A percentile compares a stretch with the other conserved stretches of the same genome.
Evolutionary conservation across 2,329 filamentous ascomycete species (phyloP).

Genomic region (Alternaria brassicae): DNA sequence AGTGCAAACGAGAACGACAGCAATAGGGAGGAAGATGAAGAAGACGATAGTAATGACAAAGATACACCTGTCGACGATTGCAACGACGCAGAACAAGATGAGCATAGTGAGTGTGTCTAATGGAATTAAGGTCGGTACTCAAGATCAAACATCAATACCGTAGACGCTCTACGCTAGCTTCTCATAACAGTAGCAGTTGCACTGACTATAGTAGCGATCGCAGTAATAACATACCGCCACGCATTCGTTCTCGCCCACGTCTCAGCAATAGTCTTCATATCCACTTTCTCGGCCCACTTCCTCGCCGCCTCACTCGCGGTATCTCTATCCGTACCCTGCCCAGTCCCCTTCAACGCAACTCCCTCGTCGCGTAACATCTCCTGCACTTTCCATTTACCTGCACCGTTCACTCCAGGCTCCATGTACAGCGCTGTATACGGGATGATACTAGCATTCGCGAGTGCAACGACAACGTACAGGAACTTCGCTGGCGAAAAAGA

Average conservation of each 20-base stretch:
- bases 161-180: neutral
- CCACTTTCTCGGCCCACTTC: slow-evolving; percentile 26
- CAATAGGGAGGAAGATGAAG: no score
- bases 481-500: slow-evolving; percentile 6
- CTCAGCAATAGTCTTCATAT: slow-evolving; percentile 31
- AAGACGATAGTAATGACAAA: no score
- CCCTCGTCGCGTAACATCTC: slow-evolving; percentile 37
- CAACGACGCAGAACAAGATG: no score
- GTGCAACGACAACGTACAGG: slow-evolving; percentile 35
- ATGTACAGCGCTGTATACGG: slow-evolving; percentile 51
- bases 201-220: slow-evolving; percentile 23
- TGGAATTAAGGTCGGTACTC: neutral
- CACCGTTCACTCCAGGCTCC: slow-evolving; percentile 51
- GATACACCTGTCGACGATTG: no score
- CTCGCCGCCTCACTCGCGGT: slow-evolving; percentile 24
- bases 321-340: slow-evolving; percentile 21
- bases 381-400: slow-evolving; percentile 51
- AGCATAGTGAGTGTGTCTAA: neutral
- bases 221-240: slow-evolving; percentile 29
- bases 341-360: slow-evolving; percentile 19
- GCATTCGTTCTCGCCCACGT: slow-evolving; percentile 28
- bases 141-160: neutral
- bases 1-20: no score
- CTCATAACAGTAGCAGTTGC: slow-evolving; percentile 17
- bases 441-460: slow-evolving; percentile 41